Evolutionary conservation across 2,329 filamentous ascomycete genomes (phyloP).

Genomic region (Fusarium oligoseptatum): DNA sequence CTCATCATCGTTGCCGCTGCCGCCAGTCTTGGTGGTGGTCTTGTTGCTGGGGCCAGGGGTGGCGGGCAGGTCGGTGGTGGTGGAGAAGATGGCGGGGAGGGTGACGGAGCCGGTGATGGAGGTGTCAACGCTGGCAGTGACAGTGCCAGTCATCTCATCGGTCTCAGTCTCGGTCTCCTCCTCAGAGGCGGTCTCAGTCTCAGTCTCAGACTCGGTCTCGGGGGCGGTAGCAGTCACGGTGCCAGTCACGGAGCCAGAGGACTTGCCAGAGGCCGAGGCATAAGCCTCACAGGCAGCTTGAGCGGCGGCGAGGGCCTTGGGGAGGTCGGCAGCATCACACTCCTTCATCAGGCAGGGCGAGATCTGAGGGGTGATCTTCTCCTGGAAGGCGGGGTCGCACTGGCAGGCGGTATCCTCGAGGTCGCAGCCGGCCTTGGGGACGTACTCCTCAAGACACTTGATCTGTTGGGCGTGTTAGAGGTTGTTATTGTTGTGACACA

Average conservation of each 20-base stretch:
- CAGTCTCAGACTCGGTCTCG: neutral
- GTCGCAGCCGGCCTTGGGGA: conserved; percentile 54
- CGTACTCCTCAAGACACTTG: conserved; percentile 52
- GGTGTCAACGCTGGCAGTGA: neutral
- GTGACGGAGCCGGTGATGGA: conserved; percentile 16
- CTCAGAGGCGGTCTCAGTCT: neutral
- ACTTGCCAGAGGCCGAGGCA: conserved; percentile 27
- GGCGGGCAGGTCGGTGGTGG: conserved; percentile 12
- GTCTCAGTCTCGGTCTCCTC: neutral
- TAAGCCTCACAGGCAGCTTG: conserved; percentile 46
- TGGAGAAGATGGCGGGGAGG: conserved; percentile 36
- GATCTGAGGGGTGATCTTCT: conserved; percentile 47
- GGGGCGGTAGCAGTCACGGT: neutral
- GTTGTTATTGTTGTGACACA: neutral
- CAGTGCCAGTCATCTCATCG: neutral
- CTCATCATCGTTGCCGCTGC: neutral
- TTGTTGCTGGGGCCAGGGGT: conserved; percentile 29
- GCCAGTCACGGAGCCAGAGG: conserved; percentile 9
- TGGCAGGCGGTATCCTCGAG: conserved; percentile 55
- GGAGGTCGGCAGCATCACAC: conserved; percentile 51
- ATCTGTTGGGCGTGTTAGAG: conserved; percentile 37
- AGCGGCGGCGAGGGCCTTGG: conserved; percentile 51
- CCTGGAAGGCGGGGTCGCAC: conserved; percentile 53
- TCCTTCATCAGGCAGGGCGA: conserved; percentile 50
- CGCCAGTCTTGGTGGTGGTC: conserved; percentile 27